A percentile compares a stretch with the other conserved stretches of the same genome.
These are phyloP conservation scores for Rhizophagus clarus DNA, from an alignment of 192 early-diverging fungal genomes.

Conservation along the genomic window DNA sequence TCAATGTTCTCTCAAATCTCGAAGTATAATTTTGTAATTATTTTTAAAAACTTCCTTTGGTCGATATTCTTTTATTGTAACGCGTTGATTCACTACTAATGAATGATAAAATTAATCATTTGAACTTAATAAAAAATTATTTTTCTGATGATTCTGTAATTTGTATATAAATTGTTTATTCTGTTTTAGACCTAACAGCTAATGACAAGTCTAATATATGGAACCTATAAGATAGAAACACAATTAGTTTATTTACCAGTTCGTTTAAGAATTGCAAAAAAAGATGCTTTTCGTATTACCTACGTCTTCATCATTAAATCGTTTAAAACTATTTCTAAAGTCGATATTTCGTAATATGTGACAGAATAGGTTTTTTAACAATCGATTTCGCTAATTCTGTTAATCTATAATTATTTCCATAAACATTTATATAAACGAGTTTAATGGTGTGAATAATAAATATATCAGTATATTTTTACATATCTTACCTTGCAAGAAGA, in stretches of 20 bases:
- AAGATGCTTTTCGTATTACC: conserved; percentile 35
- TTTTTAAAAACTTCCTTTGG: too few species aligned
- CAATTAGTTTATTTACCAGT: neutral
- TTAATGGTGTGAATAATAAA: conserved; percentile 39
- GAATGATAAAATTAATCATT: too few species aligned
- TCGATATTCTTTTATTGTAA: too few species aligned
- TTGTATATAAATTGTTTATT: neutral
- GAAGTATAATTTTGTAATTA: too few species aligned
- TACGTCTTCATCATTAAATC: conserved; percentile 83
- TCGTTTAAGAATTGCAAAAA: neutral
- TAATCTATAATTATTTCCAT: conserved; percentile 52
- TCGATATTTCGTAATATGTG: conserved; percentile 83
- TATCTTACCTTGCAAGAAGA: conserved; percentile 88
- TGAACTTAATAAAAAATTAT: too few species aligned
- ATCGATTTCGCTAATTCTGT: conserved; percentile 71
- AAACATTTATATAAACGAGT: neutral
- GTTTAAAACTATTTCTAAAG: conserved; percentile 88
- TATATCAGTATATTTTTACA: conserved; percentile 73
- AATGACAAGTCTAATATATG: conserved; percentile 48
- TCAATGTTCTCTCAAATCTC: too few species aligned
- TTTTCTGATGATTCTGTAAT: too few species aligned
- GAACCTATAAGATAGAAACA: conserved; percentile 37
- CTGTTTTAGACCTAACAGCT: conserved; percentile 37
- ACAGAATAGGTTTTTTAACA: conserved; percentile 84
- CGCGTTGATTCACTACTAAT: too few species aligned